Base-by-base conservation (phyloP, 208 protist genomes). In the Angomonas ambiguus region DNA sequence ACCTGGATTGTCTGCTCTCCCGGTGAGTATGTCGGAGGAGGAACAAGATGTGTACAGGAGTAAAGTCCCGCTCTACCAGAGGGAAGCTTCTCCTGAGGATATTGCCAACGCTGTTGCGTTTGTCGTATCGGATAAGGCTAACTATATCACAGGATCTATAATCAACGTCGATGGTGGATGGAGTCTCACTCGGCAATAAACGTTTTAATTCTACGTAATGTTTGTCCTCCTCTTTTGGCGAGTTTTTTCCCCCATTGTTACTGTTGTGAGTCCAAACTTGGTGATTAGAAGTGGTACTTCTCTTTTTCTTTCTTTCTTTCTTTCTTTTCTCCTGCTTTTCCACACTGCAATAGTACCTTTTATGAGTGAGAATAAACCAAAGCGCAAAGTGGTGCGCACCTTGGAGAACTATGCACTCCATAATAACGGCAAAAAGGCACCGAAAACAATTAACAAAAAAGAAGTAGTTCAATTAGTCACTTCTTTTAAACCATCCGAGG, bases 111-210 rank as follows among this genome's bases (percentile, higher is more conserved):
- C 71, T 18, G 87, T 91, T 3, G 42, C 71, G 30, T 93, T 91
- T 60, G 41, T 93, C 20, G 78, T 83, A 22, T 89, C 82, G 1
- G 68, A 80, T 10, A 77, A 76, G 27, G 81, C 87, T 8, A 38
- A 38, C 20, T 90, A 93, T 70, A 75, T 88, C n/a, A 91, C 87
- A 0, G 87, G 87, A 2, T 60, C 72, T 1, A 79, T 72, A 20
- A 13, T 93, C 10, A 85, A 90, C 10, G 83, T 93, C 1, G 87
- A 93, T 59, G 87, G 82, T 31, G 83, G 74, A 3, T 83, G 81
- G 76, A 86, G 82, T 41, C 77, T 93, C 24, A 83, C 76, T 5
- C 80, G 83, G 3, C 69, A 73, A 5, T 89, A 72, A 61, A 65
- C 8, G 34, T 27, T 35, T 13, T 4, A 20, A 53, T 53, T 53